Conservation (phyloP, 1,284 basidiomycete genomes). For the Microbotryum intermedium region DNA sequence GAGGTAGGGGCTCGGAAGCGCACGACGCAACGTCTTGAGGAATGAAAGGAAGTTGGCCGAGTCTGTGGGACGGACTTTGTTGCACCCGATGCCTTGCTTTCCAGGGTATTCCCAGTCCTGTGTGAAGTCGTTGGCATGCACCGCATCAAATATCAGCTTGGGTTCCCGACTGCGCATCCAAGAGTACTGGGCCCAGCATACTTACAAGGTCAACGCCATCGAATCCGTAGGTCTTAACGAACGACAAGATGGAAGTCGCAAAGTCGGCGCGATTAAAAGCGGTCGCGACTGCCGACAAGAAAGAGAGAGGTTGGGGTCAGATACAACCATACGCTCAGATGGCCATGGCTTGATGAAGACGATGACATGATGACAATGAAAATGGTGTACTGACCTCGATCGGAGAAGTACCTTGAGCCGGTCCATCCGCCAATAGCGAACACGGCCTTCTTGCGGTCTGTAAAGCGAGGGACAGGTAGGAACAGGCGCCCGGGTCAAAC, state of each 20-base stretch:
- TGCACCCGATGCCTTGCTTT: conserved; percentile 40
- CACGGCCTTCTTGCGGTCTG: conserved; percentile 6
- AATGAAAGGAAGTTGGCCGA: conserved; percentile 65
- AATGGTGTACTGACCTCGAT: not conserved
- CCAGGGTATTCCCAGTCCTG: conserved; percentile 77
- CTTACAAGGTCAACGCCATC: conserved; percentile 70
- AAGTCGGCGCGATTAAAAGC: conserved; percentile 49
- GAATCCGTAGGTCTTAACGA: conserved; percentile 53
- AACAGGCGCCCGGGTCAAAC: too few species aligned
- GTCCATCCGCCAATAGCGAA: conserved; percentile 19
- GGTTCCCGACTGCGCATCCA: not conserved
- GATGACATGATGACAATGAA: too few species aligned
- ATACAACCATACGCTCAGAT: too few species aligned
- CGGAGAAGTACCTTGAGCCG: too few species aligned
- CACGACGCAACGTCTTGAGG: conserved; percentile 53
- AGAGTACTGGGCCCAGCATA: too few species aligned
- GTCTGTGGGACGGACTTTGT: conserved; percentile 53
- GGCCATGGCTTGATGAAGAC: not conserved
- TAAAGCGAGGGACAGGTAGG: too few species aligned
- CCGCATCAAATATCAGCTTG: conserved; percentile 41
- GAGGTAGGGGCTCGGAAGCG: conserved; percentile 52
- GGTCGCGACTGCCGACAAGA: conserved; percentile 59
- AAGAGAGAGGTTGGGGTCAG: too few species aligned
- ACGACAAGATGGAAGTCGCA: conserved; percentile 50
- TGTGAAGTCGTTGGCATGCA: conserved; percentile 55